Percentiles rank a stretch among this genome's conserved stretches.
Evolutionary conservation across 73 alveolate species (phyloP).

Genomic region (Uronychia binucleata): DNA sequence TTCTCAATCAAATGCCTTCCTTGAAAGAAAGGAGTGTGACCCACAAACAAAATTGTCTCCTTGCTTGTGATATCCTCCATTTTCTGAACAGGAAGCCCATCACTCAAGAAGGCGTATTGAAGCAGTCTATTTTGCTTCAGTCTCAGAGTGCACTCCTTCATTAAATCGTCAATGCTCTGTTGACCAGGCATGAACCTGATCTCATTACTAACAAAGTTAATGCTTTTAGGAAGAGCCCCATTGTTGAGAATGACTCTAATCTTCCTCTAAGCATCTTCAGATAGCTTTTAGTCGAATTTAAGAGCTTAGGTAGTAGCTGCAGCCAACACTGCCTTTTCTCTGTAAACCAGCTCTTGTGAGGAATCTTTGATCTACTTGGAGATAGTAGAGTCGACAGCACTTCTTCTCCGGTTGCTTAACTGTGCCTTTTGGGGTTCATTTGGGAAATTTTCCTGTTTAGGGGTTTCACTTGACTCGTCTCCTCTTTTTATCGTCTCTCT

Average conservation of each 20-base stretch:
- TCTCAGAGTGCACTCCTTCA: constrained; percentile 1
- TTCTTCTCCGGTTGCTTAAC: no score
- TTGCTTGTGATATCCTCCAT: constrained; percentile 5
- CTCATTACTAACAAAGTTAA: neutral
- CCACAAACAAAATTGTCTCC: constrained; percentile 16
- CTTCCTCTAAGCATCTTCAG: neutral
- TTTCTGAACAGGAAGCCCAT: constrained; percentile 19
- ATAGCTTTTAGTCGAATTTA: no score
- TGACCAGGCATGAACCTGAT: neutral
- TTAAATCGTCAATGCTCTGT: neutral
- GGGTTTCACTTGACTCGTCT: no score
- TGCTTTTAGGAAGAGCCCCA: neutral
- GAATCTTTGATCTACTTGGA: no score
- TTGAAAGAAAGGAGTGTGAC: constrained; percentile 21
- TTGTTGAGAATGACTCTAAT: neutral
- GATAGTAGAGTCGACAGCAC: no score
- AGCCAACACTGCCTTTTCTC: no score
- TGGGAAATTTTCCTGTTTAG: no score
- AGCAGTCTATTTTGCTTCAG: constrained; percentile 9
- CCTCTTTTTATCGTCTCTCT: no score
- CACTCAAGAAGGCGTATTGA: constrained; percentile 4
- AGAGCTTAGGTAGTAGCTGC: no score
- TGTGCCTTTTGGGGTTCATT: no score
- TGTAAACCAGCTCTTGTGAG: no score
- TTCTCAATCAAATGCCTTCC: no score